Evolutionary conservation across 2,329 filamentous ascomycete genomes (phyloP).

Genomic region (Thelonectria discophora): DNA sequence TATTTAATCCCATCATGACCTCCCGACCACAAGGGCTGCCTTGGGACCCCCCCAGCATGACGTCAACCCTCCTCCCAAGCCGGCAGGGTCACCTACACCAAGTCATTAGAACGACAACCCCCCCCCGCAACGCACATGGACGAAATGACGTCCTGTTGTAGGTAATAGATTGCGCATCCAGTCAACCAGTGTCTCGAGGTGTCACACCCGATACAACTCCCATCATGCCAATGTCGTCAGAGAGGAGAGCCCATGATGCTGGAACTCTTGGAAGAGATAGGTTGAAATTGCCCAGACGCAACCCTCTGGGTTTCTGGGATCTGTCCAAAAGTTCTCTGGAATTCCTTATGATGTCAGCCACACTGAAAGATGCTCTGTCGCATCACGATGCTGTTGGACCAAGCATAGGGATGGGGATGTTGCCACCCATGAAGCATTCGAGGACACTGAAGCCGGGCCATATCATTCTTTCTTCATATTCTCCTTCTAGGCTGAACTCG

Average conservation of each 20-base stretch:
- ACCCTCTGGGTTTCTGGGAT: not conserved
- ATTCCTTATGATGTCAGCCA: constrained; percentile 15
- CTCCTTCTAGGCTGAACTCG: not conserved
- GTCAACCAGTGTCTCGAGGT: constrained; percentile 17
- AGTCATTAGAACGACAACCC: constrained; percentile 29
- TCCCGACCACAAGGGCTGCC: not conserved
- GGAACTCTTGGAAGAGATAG: constrained; percentile 23
- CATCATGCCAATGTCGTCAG: constrained; percentile 12
- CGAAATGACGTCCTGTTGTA: constrained; percentile 38
- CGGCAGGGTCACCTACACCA: constrained; percentile 20
- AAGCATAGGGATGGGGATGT: too few species aligned
- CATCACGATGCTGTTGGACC: not conserved
- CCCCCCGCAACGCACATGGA: not conserved
- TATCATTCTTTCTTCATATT: not conserved
- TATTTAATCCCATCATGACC: constrained; percentile 15
- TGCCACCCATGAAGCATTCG: not conserved
- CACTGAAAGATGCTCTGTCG: not conserved
- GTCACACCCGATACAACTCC: not conserved
- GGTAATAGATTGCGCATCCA: constrained; percentile 31
- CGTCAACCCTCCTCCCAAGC: constrained; percentile 30
- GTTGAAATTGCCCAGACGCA: constrained; percentile 18
- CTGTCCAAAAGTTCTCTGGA: constrained; percentile 1
- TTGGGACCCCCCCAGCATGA: constrained; percentile 31
- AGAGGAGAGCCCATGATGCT: constrained; percentile 3
- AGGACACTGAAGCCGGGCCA: not conserved